Conservation (phyloP, 768 basidiomycete species). For the Calocybe cyanea region DNA sequence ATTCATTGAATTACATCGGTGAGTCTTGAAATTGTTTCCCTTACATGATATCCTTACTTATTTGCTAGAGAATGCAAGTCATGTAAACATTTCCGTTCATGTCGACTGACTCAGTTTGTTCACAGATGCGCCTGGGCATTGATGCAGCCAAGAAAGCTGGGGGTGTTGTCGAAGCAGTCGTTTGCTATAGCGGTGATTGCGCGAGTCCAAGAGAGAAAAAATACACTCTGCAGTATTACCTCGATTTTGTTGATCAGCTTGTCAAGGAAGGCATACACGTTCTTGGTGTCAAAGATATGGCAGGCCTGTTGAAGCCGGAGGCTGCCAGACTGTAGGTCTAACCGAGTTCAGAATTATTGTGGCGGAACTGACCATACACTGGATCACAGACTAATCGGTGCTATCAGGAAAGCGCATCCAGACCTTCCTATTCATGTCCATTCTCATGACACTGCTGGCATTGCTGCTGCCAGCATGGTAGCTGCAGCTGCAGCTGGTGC, state of each 20-base stretch:
- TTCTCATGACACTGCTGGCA: slow-evolving; percentile 99
- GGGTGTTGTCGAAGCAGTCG: slow-evolving; percentile 95
- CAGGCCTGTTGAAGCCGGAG: slow-evolving; percentile 91
- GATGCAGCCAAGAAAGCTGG: slow-evolving; percentile 99
- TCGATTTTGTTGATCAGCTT: slow-evolving; percentile 91
- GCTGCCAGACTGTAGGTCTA: slow-evolving; percentile 79
- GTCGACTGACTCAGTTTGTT: background rate
- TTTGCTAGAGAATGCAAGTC: slow-evolving; percentile 63
- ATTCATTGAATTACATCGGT: slow-evolving; percentile 99
- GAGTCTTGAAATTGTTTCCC: slow-evolving; percentile 5
- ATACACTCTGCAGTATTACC: slow-evolving; percentile 96
- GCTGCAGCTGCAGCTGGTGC: slow-evolving; percentile 96
- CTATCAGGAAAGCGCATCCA: slow-evolving; percentile 93
- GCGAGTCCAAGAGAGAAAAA: slow-evolving; percentile 93
- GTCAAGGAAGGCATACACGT: slow-evolving; percentile 95
- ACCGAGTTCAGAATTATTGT: background rate
- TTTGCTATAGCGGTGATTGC: slow-evolving; percentile 98
- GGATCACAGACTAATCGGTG: slow-evolving; percentile 72
- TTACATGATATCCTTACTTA: slow-evolving; percentile 1
- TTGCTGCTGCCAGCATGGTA: slow-evolving; percentile 96
- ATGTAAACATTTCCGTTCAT: background rate
- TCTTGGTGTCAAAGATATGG: slow-evolving; percentile 98
- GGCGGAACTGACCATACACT: slow-evolving; percentile 2
- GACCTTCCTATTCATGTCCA: slow-evolving; percentile 99
- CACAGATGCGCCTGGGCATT: slow-evolving; percentile 93